These are phyloP conservation scores for Truncatella angustata DNA, from an alignment of 2,329 filamentous ascomycete species.

Conservation along the genomic window DNA sequence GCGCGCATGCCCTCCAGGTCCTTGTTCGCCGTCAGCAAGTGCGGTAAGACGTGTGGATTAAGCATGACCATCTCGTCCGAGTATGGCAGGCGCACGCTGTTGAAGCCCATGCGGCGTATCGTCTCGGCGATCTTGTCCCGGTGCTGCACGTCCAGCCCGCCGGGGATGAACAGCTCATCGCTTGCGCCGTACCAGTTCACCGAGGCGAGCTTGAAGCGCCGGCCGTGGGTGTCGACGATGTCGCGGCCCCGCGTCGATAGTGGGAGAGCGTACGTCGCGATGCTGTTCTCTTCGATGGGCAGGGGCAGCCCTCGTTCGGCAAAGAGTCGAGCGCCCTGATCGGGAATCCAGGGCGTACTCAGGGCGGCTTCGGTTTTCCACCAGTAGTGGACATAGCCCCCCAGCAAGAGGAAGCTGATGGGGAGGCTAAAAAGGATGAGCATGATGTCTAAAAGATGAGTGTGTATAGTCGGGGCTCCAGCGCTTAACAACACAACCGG, in stretches of 20 bases:
- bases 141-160: slow-evolving; percentile 63
- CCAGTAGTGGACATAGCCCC: slow-evolving; percentile 39
- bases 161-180: slow-evolving; percentile 63
- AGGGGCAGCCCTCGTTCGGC: slow-evolving; percentile 45
- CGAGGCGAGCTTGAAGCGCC: slow-evolving; percentile 60
- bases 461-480: background rate
- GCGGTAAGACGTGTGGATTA: slow-evolving; percentile 53
- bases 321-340: slow-evolving; percentile 45
- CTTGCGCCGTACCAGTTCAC: slow-evolving; percentile 73
- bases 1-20: slow-evolving; percentile 57
- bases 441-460: slow-evolving; percentile 16
- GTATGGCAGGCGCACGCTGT: slow-evolving; percentile 68
- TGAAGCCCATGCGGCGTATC: slow-evolving; percentile 64
- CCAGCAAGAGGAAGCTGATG: slow-evolving; percentile 34
- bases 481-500: background rate
- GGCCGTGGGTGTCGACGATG: slow-evolving; percentile 56
- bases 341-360: slow-evolving; percentile 47
- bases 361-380: slow-evolving; percentile 45
- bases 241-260: slow-evolving; percentile 58
- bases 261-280: slow-evolving; percentile 52
- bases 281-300: slow-evolving; percentile 40
- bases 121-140: slow-evolving; percentile 58
- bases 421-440: slow-evolving; percentile 34
- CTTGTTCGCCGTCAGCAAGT: slow-evolving; percentile 55
- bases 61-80: slow-evolving; percentile 64